These are phyloP conservation scores for Mycena olivaceomarginata DNA, from an alignment of 768 basidiomycete genomes.

Conservation along the genomic window DNA sequence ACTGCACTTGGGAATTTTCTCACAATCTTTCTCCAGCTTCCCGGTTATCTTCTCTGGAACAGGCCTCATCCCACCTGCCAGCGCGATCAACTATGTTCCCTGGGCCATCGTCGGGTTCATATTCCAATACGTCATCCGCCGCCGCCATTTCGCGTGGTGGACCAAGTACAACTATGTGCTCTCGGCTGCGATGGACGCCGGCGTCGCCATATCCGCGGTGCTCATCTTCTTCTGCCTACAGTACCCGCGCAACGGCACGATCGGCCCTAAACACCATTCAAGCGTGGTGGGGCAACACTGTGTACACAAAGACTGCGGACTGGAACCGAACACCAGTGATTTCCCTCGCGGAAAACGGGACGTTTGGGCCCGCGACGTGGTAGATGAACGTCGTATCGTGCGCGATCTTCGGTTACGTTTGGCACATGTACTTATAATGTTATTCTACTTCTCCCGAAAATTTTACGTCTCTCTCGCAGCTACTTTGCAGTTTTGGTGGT, in stretches of 20 bases:
- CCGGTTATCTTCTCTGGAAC: no score
- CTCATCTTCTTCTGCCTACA: slow-evolving; percentile 77
- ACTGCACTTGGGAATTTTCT: no score
- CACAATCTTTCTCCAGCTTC: slow-evolving; percentile 51
- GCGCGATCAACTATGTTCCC: no score
- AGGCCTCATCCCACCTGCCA: no score
- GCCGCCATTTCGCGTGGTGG: slow-evolving; percentile 82
- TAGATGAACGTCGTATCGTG: not conserved
- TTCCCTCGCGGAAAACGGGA: no score
- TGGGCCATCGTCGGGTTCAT: slow-evolving; percentile 68
- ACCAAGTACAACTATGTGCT: slow-evolving; percentile 86
- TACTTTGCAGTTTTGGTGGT: no score
- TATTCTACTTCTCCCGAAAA: no score
- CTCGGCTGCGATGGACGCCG: slow-evolving; percentile 82
- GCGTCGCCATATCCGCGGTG: slow-evolving; percentile 75
- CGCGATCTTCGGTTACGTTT: no score
- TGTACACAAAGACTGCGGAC: slow-evolving; percentile 13
- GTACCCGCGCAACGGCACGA: slow-evolving; percentile 61
- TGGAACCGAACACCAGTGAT: no score
- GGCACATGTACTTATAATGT: no score
- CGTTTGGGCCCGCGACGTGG: not conserved
- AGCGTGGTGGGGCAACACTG: slow-evolving; percentile 60
- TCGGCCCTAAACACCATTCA: slow-evolving; percentile 53
- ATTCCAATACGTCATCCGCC: slow-evolving; percentile 82
- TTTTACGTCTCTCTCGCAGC: no score